Base-by-base conservation (phyloP, 2,329 filamentous ascomycete genomes). In the Colletotrichum incanum region DNA sequence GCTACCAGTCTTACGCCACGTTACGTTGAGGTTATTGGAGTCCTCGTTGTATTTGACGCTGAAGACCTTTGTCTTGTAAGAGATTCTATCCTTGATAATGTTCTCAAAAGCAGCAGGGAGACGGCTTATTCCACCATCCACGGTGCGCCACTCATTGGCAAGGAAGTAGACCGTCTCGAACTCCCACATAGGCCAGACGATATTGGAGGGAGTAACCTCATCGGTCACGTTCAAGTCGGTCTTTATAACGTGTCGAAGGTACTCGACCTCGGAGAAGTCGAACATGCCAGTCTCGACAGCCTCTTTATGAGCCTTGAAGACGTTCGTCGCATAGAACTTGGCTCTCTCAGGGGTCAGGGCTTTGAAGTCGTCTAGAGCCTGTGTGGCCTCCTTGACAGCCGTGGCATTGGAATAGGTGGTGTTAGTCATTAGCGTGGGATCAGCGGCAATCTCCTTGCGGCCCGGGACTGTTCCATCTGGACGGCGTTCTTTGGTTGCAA, bases 221-320 rank as follows among this genome's bases (percentile, higher is more conserved):
- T 84, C 83, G 0, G 82, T 83, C 12, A 80, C 77, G 56, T 84
- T 84, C 12, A 79, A 76, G 49, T 80, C 79, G 0, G 80, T 77
- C 20, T 77, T 75, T 18, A 84, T 77, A 2, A 79, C 76, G 43
- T 83, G 74, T 6, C 81, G 80, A 59, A 83, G 76, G 39, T 79
- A 78, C 2, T 75, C 75, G 1, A 80, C 76, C 50, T 82, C 79
- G 2, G 76, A 78, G 31, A 75, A 81, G 61, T 80, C 78, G 43
- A 80, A 79, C 26, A 76, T 58, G 0, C 77, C 78, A 2, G 76
- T 73, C 3, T 79, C 75, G n/a, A 77, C 76, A 18, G 79, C 78
- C 59, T 77, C 67, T 49, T 78, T 79, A 28, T 81, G 77, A 0
- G 80, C 80, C 5, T 75, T 73, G 74, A 79, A 81, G 52, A 80